Percentiles rank a stretch among this genome's conserved stretches.
phyloP scores from a whole-genome alignment of 441 rosid genomes.

The Populus hybrid region DNA sequence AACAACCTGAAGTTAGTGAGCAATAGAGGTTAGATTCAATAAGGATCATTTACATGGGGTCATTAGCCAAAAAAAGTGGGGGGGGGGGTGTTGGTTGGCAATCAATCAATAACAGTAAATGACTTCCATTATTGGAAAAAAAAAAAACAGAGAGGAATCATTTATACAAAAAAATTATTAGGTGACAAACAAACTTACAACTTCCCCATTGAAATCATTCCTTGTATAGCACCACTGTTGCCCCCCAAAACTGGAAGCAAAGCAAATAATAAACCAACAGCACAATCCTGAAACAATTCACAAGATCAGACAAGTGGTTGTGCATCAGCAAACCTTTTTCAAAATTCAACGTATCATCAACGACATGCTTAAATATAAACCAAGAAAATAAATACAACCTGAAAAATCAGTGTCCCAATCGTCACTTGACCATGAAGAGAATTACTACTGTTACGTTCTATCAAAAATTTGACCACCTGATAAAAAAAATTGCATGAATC shows the following conservation, averaged over 20 bases:
- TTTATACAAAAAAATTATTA: neutral
- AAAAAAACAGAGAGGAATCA: neutral
- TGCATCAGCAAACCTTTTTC: constrained; percentile 18
- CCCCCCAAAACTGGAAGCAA: constrained; percentile 98
- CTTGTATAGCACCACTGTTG: constrained; percentile 72
- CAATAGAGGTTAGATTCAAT: constrained; percentile 10
- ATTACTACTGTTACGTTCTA: constrained; percentile 68
- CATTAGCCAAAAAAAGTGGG: neutral
- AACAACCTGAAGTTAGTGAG: constrained; percentile 54
- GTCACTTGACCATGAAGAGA: constrained; percentile 96
- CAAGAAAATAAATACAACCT: constrained; percentile 46
- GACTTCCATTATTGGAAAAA: neutral
- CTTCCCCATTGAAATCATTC: constrained; percentile 93
- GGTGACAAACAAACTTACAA: constrained; percentile 52
- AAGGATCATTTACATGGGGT: constrained; percentile 13
- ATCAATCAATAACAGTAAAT: neutral
- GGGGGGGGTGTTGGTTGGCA: neutral
- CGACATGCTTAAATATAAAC: constrained; percentile 8
- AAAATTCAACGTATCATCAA: constrained; percentile 14
- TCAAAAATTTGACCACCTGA: constrained; percentile 94
- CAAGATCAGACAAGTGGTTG: constrained; percentile 18
- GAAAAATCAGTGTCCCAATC: constrained; percentile 93
- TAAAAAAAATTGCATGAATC: constrained; percentile 21
- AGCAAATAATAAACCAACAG: constrained; percentile 91
- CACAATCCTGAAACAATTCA: constrained; percentile 70